Percentiles rank a stretch among this genome's conserved stretches.
phyloP scores from a whole-genome alignment of 495 filamentous ascomycete species.

The Jackrogersella multiformis region DNA sequence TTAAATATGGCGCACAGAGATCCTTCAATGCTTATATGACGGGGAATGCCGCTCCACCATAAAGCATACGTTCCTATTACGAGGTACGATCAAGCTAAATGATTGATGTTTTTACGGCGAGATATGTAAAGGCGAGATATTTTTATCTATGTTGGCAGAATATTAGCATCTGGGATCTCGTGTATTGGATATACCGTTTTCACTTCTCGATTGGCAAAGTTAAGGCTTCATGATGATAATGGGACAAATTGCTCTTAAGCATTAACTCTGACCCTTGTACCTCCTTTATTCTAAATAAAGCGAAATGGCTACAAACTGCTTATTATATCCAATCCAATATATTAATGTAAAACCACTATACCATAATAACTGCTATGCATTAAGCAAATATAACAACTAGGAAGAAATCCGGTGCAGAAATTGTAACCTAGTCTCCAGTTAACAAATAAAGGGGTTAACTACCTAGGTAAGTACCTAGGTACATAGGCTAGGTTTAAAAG shows the following conservation, averaged over 20 bases:
- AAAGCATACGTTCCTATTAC: not conserved
- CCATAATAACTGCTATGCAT: too few relatives aligned
- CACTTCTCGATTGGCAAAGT: not conserved
- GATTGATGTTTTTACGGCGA: not conserved
- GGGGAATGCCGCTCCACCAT: constrained; percentile 49
- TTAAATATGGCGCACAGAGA: constrained; percentile 43
- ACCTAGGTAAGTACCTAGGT: too few relatives aligned
- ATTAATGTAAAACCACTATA: too few relatives aligned
- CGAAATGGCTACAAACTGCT: not conserved
- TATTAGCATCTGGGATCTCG: not conserved
- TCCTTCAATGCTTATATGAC: constrained; percentile 59
- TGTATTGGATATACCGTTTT: constrained; percentile 27
- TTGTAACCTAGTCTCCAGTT: too few relatives aligned
- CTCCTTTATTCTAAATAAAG: not conserved
- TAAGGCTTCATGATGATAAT: not conserved
- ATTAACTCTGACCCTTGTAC: not conserved
- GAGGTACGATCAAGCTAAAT: not conserved
- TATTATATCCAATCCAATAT: too few relatives aligned
- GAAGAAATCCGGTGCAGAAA: too few relatives aligned
- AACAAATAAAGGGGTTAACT: too few relatives aligned
- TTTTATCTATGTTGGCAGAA: constrained; percentile 3
- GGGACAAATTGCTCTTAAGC: too few relatives aligned
- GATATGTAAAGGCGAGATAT: not conserved
- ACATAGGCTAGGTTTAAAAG: too few relatives aligned
- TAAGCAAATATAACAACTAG: too few relatives aligned